phyloP scores from a whole-genome alignment of 768 basidiomycete species.

The Royoungia palumana region DNA sequence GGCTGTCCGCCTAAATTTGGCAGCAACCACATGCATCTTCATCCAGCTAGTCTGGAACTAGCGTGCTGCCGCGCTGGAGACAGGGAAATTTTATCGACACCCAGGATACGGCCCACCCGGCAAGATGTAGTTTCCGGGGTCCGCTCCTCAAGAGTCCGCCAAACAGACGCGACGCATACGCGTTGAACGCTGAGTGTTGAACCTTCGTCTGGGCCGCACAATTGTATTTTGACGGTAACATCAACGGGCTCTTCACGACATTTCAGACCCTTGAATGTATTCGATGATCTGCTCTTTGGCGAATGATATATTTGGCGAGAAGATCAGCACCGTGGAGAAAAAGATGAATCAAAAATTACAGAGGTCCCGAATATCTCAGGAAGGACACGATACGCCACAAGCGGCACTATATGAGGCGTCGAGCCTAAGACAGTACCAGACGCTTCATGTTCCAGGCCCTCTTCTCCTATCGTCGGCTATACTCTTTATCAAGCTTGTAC shows the following conservation, averaged over 20 bases:
- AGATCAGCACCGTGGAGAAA: constrained; percentile 6
- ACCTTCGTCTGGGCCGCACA: too few relatives aligned
- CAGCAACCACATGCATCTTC: constrained; percentile 7
- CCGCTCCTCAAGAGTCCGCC: constrained; percentile 26
- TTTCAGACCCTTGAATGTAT: too few relatives aligned
- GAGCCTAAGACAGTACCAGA: constrained; percentile 24
- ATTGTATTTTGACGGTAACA: background rate
- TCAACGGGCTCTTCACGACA: background rate
- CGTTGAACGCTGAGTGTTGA: constrained; percentile 8
- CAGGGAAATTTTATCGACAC: constrained; percentile 4
- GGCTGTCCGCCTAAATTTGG: constrained; percentile 3
- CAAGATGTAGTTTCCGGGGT: constrained; percentile 20
- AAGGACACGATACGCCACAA: constrained; percentile 9
- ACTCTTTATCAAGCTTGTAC: constrained; percentile 66
- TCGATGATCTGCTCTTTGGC: background rate
- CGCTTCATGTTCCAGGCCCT: constrained; percentile 37
- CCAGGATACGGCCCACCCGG: background rate
- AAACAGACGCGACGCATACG: constrained; percentile 51
- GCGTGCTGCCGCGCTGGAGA: background rate
- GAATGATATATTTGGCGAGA: background rate
- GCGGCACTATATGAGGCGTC: constrained; percentile 1
- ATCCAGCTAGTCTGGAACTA: constrained; percentile 2
- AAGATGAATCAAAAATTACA: constrained; percentile 16
- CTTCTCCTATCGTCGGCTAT: constrained; percentile 46
- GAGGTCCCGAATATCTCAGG: constrained; percentile 8